Evolutionary conservation across 768 basidiomycete genomes (phyloP).

Genomic region (Kwoniella mangroviensis): DNA sequence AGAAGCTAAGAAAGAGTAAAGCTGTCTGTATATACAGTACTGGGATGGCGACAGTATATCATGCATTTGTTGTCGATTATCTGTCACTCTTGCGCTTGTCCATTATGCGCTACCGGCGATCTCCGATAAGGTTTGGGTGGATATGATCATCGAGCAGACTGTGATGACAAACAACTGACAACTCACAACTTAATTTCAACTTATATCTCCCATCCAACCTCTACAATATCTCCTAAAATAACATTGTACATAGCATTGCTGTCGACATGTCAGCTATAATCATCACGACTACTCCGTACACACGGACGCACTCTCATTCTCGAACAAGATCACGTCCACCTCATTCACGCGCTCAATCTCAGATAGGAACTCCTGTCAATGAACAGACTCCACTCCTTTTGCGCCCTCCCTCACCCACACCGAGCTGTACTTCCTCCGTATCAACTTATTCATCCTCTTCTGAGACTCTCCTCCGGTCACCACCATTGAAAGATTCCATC

Average conservation of each 20-base stretch:
- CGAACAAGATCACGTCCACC: not conserved
- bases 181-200: not conserved
- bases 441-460: not conserved
- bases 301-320: constrained; percentile 5
- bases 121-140: not conserved
- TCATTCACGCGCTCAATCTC: not conserved
- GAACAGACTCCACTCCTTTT: constrained; percentile 8
- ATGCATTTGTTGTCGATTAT: too few relatives aligned
- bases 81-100: too few relatives aligned
- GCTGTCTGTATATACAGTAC: not conserved
- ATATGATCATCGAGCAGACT: too few relatives aligned
- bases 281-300: constrained; percentile 29
- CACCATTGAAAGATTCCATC: constrained; percentile 40
- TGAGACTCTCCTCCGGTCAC: constrained; percentile 22
- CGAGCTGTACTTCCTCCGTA: not conserved
- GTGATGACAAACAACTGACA: not conserved
- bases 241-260: not conserved
- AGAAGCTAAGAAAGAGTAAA: not conserved
- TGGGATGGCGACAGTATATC: too few relatives aligned
- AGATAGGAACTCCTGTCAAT: not conserved
- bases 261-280: constrained; percentile 48
- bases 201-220: not conserved
- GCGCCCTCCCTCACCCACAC: constrained; percentile 3
- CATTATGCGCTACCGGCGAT: not conserved
- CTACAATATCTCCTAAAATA: not conserved